Evolutionary conservation across 1,284 basidiomycete genomes (phyloP).

Genomic region (Uromyces viciae-fabae): DNA sequence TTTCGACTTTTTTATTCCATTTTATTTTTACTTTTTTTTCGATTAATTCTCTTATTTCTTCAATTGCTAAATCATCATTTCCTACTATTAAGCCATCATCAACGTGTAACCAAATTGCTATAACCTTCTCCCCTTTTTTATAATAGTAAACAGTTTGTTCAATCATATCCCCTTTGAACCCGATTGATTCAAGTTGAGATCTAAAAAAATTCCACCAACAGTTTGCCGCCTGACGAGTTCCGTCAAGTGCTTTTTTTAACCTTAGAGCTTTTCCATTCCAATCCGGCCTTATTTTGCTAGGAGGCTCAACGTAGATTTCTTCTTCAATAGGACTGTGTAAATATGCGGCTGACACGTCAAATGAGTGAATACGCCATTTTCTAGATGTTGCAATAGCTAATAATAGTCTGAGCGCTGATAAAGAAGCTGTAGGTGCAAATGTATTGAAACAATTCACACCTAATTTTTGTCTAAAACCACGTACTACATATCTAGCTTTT

Average conservation of each 20-base stretch:
- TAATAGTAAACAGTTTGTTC: neutral
- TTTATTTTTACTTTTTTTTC: neutral
- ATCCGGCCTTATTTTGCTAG: neutral
- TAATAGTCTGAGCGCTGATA: neutral
- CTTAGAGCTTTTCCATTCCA: neutral
- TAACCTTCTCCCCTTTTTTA: neutral
- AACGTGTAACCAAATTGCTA: neutral
- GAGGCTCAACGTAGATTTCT: slow-evolving; percentile 20
- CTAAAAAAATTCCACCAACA: neutral
- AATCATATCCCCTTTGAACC: neutral
- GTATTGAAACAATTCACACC: neutral
- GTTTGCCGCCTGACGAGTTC: neutral
- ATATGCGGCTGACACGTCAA: neutral
- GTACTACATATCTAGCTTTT: neutral
- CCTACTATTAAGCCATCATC: neutral
- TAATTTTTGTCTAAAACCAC: neutral
- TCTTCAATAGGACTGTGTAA: slow-evolving; percentile 19
- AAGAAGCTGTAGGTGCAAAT: slow-evolving; percentile 1
- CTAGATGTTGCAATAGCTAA: neutral
- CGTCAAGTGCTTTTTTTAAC: slow-evolving; percentile 1
- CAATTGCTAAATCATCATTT: neutral
- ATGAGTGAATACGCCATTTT: neutral
- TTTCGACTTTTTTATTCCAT: neutral
- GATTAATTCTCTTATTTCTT: neutral
- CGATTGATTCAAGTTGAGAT: neutral